Evolutionary conservation across 257 asterid species (phyloP).

Genomic region (Salvia hispanica): DNA sequence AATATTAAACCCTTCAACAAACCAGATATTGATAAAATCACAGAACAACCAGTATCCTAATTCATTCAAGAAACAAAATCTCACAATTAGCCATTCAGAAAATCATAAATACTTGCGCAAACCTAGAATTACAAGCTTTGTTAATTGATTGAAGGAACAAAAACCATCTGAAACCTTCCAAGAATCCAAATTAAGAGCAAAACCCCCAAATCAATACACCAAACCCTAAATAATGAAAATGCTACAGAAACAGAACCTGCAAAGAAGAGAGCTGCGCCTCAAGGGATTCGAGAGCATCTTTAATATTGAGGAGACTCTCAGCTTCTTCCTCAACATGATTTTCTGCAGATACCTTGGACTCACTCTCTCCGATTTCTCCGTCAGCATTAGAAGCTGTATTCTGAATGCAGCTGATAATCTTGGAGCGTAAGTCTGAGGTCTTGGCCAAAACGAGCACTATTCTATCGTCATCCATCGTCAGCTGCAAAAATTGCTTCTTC

Average conservation of each 20-base stretch:
- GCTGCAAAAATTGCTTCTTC: not conserved
- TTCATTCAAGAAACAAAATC: slow-evolving; percentile 22
- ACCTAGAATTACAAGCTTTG: not conserved
- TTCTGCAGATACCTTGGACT: slow-evolving; percentile 25
- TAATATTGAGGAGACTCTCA: slow-evolving; percentile 62
- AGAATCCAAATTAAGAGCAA: slow-evolving; percentile 10
- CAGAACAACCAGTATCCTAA: not conserved
- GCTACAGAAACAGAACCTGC: slow-evolving; percentile 40
- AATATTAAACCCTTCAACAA: not conserved
- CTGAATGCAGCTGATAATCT: slow-evolving; percentile 49
- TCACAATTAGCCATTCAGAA: not conserved
- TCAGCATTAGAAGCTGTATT: slow-evolving; percentile 30
- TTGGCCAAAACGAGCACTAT: slow-evolving; percentile 51
- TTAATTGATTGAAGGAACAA: slow-evolving; percentile 22
- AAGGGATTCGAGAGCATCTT: slow-evolving; percentile 82
- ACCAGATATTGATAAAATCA: not conserved
- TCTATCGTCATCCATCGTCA: slow-evolving; percentile 45
- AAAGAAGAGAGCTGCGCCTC: slow-evolving; percentile 78
- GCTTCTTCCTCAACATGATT: slow-evolving; percentile 47
- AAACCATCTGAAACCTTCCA: not conserved
- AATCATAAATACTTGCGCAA: not conserved
- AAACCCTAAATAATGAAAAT: slow-evolving; percentile 5
- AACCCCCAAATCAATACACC: slow-evolving; percentile 2
- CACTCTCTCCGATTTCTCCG: slow-evolving; percentile 26
- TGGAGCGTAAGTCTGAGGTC: slow-evolving; percentile 53